These are phyloP conservation scores for Glycine latifolia DNA, from an alignment of 306 rosid species.

Conservation along the genomic window DNA sequence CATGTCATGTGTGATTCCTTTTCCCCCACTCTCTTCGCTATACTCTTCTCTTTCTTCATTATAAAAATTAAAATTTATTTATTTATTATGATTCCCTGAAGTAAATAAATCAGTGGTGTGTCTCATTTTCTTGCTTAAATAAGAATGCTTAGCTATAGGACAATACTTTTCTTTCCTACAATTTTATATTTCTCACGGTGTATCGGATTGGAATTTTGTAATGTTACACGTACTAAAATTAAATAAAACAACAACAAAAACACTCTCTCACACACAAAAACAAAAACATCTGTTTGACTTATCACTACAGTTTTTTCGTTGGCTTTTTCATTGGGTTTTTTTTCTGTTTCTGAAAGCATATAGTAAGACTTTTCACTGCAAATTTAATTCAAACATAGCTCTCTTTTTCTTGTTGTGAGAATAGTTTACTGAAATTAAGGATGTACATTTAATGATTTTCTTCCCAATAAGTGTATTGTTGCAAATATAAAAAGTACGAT, in stretches of 20 bases:
- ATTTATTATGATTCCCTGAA: background rate
- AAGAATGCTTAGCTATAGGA: constrained; percentile 47
- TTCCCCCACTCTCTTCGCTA: constrained; percentile 83
- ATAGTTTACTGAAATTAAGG: background rate
- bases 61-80: background rate
- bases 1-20: constrained; percentile 70
- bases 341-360: background rate
- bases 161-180: constrained; percentile 16
- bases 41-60: constrained; percentile 22
- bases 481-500: background rate
- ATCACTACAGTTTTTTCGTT: constrained; percentile 55
- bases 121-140: constrained; percentile 51
- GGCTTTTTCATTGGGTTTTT: constrained; percentile 38
- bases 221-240: background rate
- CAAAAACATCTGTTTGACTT: constrained; percentile 48
- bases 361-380: background rate
- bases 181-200: constrained; percentile 33
- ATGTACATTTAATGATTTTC: background rate
- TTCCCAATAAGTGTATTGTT: background rate
- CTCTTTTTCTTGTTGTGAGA: background rate
- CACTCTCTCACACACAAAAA: background rate
- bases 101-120: background rate
- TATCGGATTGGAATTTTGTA: constrained; percentile 14
- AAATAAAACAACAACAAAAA: background rate
- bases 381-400: background rate